Evolutionary conservation across 805 yeast species (phyloP), one percentile per base, ranked within the genome.

Genomic region (Metschnikowia amazonensis): DNA sequence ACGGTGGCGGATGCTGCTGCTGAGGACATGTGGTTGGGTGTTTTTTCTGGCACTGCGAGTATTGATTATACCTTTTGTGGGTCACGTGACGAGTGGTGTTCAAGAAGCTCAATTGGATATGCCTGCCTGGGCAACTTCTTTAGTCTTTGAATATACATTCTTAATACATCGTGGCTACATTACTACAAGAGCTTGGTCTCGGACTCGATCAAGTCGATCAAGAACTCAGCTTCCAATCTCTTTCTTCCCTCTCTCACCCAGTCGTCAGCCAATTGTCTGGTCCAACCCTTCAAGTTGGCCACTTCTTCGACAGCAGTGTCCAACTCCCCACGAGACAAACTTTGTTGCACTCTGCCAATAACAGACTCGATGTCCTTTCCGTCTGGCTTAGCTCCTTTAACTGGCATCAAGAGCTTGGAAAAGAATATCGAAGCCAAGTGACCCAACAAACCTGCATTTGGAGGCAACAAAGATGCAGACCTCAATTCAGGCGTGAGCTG

Each of bases 371-470:
- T 81, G 60, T 94, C 97, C 55, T 79, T 81, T 36, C 95, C 95
- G 36, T 65, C 60, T 13, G 95, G 89, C 57, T 67, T 69, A 47
- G 80, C 69, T 36, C 98, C 98, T 49, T 78, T 72, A 63, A 89
- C 94, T 24, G 85, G 75, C 58, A 88, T 76, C 58, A 92, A 75
- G 49, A 90, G 75, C 56, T 77, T 79, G 29, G 95, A 84, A 62
- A 90, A 86, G 7, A 89, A 45, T 53, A 76, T 74, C 14, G 98
- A 90, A 5, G 95, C 77, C 35, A 89, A 64, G 66, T 94, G 97
- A 25, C 97, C 98, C 57, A 92, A 78, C 44, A 94, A 77, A 60
- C 99, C 99, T 21, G 99, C 96, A 60, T 92, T 87, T 56, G 95
- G 95, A 45, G 98, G 97, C 50, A 90, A 78, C 56, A 94, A 70